phyloP scores from a whole-genome alignment of 2,329 filamentous ascomycete genomes.

The Grosmannia huntii region DNA sequence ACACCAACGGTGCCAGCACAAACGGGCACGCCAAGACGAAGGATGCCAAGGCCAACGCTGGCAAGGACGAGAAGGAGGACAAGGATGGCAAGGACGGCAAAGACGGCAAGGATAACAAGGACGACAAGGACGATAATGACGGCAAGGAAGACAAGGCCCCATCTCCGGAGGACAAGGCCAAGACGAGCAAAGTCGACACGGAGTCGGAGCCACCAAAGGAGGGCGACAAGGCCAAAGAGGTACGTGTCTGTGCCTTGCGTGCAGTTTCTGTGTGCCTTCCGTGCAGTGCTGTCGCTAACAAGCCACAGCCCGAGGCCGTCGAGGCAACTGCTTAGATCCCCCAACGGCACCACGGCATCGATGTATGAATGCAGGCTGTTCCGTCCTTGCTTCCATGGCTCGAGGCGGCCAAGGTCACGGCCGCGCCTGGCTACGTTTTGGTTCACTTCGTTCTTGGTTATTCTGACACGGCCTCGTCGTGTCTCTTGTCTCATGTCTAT shows the following conservation, averaged over 20 bases:
- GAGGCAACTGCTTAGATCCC: constrained; percentile 8
- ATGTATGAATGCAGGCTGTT: background rate
- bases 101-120: constrained; percentile 17
- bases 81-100: constrained; percentile 21
- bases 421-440: background rate
- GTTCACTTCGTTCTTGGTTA: background rate
- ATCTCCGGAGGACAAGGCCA: constrained; percentile 16
- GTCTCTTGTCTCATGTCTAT: constrained; percentile 13
- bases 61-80: constrained; percentile 12
- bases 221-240: constrained; percentile 8
- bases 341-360: background rate
- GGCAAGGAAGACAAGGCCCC: constrained; percentile 18
- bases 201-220: constrained; percentile 9
- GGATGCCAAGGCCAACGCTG: constrained; percentile 17
- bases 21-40: constrained; percentile 19
- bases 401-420: background rate
- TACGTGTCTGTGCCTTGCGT: background rate
- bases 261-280: background rate
- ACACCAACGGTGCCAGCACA: constrained; percentile 17
- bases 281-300: background rate
- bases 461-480: background rate
- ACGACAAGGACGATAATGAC: too few species aligned
- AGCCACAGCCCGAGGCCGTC: constrained; percentile 7
- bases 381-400: background rate
- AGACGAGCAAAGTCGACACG: constrained; percentile 10